These are phyloP conservation scores for Fagopyrum esculentum DNA, from an alignment of 148 eudicot species.

Conservation along the genomic window DNA sequence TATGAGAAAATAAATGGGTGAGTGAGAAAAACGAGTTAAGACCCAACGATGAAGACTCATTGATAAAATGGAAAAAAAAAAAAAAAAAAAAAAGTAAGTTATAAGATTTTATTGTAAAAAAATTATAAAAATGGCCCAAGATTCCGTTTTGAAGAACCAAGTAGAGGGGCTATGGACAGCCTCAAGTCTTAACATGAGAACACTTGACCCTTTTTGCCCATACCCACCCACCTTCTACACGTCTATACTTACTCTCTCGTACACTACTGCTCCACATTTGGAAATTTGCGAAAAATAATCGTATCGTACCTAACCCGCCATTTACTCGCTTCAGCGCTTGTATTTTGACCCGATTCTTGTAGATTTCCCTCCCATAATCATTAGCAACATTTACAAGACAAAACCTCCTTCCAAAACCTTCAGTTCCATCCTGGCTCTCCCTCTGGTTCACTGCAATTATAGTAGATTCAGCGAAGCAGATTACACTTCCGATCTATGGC, in stretches of 20 bases:
- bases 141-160: no score
- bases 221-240: background rate
- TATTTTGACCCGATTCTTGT: background rate
- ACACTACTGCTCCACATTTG: background rate
- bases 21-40: no score
- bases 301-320: constrained; percentile 9
- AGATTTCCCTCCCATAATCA: constrained; percentile 1
- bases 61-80: no score
- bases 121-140: no score
- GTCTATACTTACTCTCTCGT: background rate
- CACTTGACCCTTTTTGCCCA: background rate
- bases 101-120: no score
- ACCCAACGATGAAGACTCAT: no score
- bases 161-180: no score
- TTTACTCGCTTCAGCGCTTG: background rate
- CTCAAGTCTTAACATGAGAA: background rate
- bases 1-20: no score
- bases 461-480: no score
- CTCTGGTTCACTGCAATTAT: background rate
- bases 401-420: background rate
- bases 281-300: background rate
- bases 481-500: background rate
- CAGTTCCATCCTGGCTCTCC: background rate
- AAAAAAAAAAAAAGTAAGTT: no score
- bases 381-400: background rate